Evolutionary conservation across 495 filamentous ascomycete genomes (phyloP), one percentile per base, ranked within the genome.

Genomic region (Tuber umbilicatum): DNA sequence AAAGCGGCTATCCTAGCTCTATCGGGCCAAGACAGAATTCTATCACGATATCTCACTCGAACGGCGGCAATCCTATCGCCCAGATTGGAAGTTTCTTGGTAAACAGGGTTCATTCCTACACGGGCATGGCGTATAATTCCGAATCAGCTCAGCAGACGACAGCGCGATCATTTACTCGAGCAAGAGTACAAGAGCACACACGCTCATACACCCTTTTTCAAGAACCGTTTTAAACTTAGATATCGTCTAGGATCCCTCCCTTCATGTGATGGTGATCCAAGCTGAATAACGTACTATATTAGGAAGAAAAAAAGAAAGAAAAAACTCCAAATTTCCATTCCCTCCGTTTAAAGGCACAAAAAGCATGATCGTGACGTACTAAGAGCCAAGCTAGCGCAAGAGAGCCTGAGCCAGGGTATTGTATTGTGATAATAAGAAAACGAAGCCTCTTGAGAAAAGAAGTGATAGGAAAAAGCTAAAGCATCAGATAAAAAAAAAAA

Each of bases 381-480:
- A 64, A 17, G 27, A 17, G 55, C 55, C 35, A 35, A 64, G 12
- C 55, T 35, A 27, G 55, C 16, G 1, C 27, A 64, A 17, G 55
- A 64, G 55, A 64, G 27, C 55, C 55, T 35, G 55, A 17, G 14
- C 55, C 55, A 64, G 27, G 31, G 55, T 64, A 64, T 64, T 64
- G 55, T 64, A 64, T 45, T 70, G 69, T n/a, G 10, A 27, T 70
- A 35, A 37, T 42, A 55, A 50, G 42, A n/a, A 69, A 23, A 72
- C 23, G 12, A 73, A 72, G 27, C 1, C 16, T 14, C 31, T 10
- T 14, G n/a, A 69, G 39, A 39, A 23, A 23, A 19, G 60, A 73
- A 73, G 69, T 9, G 42, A 31, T 39, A 72, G 41, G 27, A 38
- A 72, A 72, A 64, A 64, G 55, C 55, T 35, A 35, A 64, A 35